Evolutionary conservation across 2,329 filamentous ascomycete species (phyloP).

Genomic region (Apiospora sp.): DNA sequence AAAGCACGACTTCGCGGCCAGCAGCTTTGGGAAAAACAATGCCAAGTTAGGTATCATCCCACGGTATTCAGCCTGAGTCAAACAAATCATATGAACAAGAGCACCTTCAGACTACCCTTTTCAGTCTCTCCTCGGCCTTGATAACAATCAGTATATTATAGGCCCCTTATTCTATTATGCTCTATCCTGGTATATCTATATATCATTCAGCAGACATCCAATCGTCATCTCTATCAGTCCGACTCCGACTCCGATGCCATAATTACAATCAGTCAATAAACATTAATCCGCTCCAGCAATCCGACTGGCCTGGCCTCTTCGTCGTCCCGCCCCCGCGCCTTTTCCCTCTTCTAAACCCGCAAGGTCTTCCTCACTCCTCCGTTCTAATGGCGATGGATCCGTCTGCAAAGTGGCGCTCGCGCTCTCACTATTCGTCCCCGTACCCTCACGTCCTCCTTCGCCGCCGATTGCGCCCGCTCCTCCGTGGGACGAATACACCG

Average conservation of each 20-base stretch:
- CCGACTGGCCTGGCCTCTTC: neutral
- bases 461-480: slow-evolving; percentile 2
- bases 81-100: neutral
- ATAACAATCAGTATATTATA: neutral
- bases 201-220: neutral
- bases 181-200: neutral
- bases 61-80: neutral
- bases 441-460: neutral
- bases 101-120: neutral
- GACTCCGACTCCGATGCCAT: neutral
- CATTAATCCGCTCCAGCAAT: neutral
- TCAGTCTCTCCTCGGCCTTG: neutral
- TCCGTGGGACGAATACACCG: neutral
- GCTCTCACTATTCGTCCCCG: slow-evolving; percentile 19
- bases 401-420: slow-evolving; percentile 3
- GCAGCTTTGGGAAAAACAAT: neutral
- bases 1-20: too few relatives aligned
- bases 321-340: neutral
- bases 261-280: neutral
- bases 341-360: slow-evolving; percentile 45
- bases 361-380: slow-evolving; percentile 45
- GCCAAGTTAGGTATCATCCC: neutral
- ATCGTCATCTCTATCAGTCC: neutral
- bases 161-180: neutral
- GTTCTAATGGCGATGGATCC: slow-evolving; percentile 28